Evolutionary conservation across 2,329 filamentous ascomycete genomes (phyloP).

Genomic region (Epichloe baconii): DNA sequence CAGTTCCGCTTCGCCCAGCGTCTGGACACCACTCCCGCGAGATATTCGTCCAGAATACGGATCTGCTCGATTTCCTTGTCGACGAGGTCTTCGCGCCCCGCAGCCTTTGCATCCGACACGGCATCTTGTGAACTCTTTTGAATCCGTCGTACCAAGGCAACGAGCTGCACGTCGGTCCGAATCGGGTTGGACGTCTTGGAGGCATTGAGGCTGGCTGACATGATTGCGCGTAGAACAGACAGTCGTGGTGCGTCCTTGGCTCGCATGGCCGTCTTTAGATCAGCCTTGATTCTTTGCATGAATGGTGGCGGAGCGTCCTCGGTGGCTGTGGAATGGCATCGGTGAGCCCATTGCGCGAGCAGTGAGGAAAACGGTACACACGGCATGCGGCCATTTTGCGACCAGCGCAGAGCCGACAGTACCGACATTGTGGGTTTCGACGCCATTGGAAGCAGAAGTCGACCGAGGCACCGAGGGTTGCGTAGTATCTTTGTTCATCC

Average conservation of each 20-base stretch:
- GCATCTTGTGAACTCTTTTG: conserved; percentile 45
- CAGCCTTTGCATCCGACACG: conserved; percentile 47
- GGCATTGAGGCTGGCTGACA: conserved; percentile 60
- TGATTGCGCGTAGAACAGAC: conserved; percentile 52
- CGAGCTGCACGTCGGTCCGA: conserved; percentile 54
- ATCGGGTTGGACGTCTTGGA: conserved; percentile 62
- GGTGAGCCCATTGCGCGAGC: conserved; percentile 8
- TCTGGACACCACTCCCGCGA: conserved; percentile 44
- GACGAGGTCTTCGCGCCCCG: conserved; percentile 53
- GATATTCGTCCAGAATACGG: conserved; percentile 52
- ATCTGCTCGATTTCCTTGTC: conserved; percentile 58
- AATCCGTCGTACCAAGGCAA: conserved; percentile 53
- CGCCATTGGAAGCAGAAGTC: conserved; percentile 10
- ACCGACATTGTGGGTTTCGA: conserved; percentile 11
- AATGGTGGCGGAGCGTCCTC: conserved; percentile 29
- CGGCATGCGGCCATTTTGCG: not conserved
- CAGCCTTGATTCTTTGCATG: conserved; percentile 40
- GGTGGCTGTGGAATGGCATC: conserved; percentile 21
- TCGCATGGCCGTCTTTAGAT: conserved; percentile 54
- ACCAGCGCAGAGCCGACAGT: conserved; percentile 13
- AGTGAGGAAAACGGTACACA: not conserved
- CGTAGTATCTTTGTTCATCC: too few species aligned
- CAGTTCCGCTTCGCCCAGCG: conserved; percentile 45
- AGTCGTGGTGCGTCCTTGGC: conserved; percentile 52
- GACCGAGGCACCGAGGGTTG: not conserved